Conservation (phyloP, 1,284 basidiomycete species). For the Coriolopsis trogii region DNA sequence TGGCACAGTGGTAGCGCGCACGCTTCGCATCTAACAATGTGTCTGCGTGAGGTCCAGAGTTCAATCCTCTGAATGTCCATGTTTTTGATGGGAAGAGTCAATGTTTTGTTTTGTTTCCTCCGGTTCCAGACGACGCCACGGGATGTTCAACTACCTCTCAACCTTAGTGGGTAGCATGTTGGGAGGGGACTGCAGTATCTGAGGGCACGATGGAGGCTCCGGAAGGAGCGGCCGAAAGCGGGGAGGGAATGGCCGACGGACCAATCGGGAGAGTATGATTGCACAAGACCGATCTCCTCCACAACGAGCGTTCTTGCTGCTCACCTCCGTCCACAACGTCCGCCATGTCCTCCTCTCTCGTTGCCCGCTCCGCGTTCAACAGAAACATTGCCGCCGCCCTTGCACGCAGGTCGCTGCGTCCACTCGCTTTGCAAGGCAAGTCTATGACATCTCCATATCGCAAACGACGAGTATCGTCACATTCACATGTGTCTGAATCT, state of each 20-base stretch:
- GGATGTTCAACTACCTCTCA: too few relatives aligned
- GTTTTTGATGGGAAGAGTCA: neutral
- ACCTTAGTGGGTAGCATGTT: too few relatives aligned
- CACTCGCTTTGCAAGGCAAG: slow-evolving; percentile 33
- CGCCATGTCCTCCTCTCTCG: slow-evolving; percentile 54
- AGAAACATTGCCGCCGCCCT: slow-evolving; percentile 44
- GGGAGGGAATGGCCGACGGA: slow-evolving; percentile 15
- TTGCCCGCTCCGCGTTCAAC: slow-evolving; percentile 52
- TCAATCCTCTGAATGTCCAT: slow-evolving; percentile 22
- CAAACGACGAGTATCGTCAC: slow-evolving; percentile 1
- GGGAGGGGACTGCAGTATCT: too few relatives aligned
- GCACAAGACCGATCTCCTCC: slow-evolving; percentile 11
- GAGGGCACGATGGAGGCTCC: too few relatives aligned
- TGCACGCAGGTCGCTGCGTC: slow-evolving; percentile 43
- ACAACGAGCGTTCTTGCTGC: neutral
- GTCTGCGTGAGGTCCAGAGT: slow-evolving; percentile 22
- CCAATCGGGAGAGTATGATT: slow-evolving; percentile 22
- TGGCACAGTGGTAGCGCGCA: slow-evolving; percentile 25
- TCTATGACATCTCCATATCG: slow-evolving; percentile 30
- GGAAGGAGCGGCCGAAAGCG: slow-evolving; percentile 22
- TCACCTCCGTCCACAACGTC: slow-evolving; percentile 24
- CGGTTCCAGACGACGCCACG: too few relatives aligned
- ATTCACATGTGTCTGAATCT: neutral
- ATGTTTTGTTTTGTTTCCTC: neutral
- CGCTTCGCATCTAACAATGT: slow-evolving; percentile 18